These are phyloP conservation scores for Myxozyma neotropica DNA, from an alignment of 805 yeast genomes.

Conservation along the genomic window DNA sequence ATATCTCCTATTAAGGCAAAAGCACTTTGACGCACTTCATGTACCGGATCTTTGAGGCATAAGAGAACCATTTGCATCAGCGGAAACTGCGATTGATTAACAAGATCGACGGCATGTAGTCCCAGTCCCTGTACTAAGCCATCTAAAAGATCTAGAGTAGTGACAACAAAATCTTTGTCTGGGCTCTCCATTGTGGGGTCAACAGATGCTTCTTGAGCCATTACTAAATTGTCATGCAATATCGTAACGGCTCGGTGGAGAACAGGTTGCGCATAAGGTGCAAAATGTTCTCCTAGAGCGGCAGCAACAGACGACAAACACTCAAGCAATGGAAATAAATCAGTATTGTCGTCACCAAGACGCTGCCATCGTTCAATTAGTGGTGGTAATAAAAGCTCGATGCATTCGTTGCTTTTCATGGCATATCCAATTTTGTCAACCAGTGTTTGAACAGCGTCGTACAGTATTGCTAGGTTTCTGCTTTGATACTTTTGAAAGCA, in stretches of 20 bases:
- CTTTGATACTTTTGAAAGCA: conserved; percentile 81
- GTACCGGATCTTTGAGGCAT: conserved; percentile 72
- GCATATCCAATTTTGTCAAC: conserved; percentile 72
- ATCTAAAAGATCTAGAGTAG: conserved; percentile 86
- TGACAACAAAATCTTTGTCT: conserved; percentile 86
- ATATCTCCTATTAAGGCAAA: conserved; percentile 91
- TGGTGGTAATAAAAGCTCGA: conserved; percentile 74
- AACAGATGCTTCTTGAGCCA: conserved; percentile 61
- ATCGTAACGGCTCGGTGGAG: conserved; percentile 77
- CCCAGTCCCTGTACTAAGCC: conserved; percentile 91
- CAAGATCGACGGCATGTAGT: conserved; percentile 39
- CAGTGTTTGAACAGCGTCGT: conserved; percentile 89
- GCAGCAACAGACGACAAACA: conserved; percentile 93
- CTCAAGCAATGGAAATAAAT: conserved; percentile 87
- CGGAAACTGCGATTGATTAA: conserved; percentile 35
- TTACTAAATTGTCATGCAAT: conserved; percentile 64
- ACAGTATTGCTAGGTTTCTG: conserved; percentile 76
- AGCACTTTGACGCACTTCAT: conserved; percentile 92
- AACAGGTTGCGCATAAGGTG: conserved; percentile 86
- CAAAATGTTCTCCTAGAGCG: conserved; percentile 77
- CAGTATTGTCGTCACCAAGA: conserved; percentile 75
- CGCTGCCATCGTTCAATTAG: conserved; percentile 78
- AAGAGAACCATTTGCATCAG: conserved; percentile 65
- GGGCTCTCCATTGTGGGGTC: conserved; percentile 66
- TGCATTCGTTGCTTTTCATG: conserved; percentile 57